phyloP scores from a whole-genome alignment of 108 stramenopile genomes.

The Pseudonitzschia pungens region DNA sequence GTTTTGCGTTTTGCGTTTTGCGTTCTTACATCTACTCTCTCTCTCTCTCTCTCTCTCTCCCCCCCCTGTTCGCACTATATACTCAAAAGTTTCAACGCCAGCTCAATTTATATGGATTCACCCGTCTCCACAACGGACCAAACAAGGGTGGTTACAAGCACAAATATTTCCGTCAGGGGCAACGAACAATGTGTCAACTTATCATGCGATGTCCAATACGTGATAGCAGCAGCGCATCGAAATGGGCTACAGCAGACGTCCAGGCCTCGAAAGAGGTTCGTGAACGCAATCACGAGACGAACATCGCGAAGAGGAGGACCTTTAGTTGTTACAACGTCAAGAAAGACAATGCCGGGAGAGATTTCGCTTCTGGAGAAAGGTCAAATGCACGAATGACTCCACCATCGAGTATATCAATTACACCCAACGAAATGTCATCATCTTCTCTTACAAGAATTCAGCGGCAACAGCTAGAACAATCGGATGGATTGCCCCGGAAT shows the following conservation, averaged over 20 bases:
- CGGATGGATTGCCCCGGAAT: not conserved
- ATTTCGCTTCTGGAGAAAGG: no score
- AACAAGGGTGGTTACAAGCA: constrained; percentile 45
- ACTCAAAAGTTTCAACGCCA: constrained; percentile 38
- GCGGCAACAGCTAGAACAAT: not conserved
- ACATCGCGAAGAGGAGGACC: not conserved
- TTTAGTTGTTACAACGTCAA: not conserved
- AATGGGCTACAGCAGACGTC: not conserved
- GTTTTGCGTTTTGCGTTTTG: not conserved
- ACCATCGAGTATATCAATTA: not conserved
- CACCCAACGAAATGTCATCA: not conserved
- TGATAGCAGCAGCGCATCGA: constrained; percentile 6
- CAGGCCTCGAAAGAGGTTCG: not conserved
- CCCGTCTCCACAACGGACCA: constrained; percentile 48
- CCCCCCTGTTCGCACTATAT: not conserved
- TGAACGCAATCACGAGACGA: not conserved
- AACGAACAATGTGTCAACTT: constrained; percentile 21
- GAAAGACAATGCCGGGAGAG: not conserved
- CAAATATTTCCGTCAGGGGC: constrained; percentile 29
- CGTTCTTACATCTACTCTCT: not conserved
- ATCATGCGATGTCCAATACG: constrained; percentile 15
- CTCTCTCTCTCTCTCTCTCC: not conserved
- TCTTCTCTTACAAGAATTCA: not conserved
- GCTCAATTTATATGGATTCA: constrained; percentile 82
- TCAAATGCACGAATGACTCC: not conserved